These are phyloP conservation scores for Basipetospora sp. DNA, from an alignment of 2,329 filamentous ascomycete genomes.

Conservation along the genomic window DNA sequence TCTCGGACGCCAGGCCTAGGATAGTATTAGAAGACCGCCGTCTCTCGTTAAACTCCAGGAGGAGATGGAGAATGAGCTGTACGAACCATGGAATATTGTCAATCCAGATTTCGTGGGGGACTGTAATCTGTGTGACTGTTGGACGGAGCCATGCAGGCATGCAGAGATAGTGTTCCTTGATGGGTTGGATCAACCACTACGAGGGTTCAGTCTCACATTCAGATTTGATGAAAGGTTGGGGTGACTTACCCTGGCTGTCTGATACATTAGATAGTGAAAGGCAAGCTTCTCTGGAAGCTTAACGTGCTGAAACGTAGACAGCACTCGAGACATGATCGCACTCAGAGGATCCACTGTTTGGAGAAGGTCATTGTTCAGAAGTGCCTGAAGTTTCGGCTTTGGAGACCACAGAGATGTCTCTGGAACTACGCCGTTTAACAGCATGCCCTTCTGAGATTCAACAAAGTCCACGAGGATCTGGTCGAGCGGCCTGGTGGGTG, in stretches of 20 bases:
- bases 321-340: not conserved
- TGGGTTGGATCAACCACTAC: constrained; percentile 2
- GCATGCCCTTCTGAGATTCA: not conserved
- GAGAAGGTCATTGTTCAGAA: not conserved
- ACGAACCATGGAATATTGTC: constrained; percentile 4
- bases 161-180: not conserved
- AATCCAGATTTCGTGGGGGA: constrained; percentile 4
- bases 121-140: constrained; percentile 3
- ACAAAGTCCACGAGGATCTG: not conserved
- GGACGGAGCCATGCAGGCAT: constrained; percentile 4
- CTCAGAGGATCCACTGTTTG: constrained; percentile 1
- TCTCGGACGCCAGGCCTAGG: constrained; percentile 3
- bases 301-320: constrained; percentile 3
- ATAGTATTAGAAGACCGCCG: too few relatives aligned
- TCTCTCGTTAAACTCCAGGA: not conserved
- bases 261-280: constrained; percentile 5
- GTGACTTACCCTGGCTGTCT: not conserved
- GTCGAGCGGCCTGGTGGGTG: not conserved
- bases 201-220: not conserved
- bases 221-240: not conserved
- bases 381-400: not conserved
- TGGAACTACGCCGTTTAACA: not conserved
- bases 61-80: too few relatives aligned
- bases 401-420: not conserved
- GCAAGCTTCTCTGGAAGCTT: constrained; percentile 2